phyloP scores from a whole-genome alignment of 192 early-diverging fungal genomes.

The Geranomyces variabilis region DNA sequence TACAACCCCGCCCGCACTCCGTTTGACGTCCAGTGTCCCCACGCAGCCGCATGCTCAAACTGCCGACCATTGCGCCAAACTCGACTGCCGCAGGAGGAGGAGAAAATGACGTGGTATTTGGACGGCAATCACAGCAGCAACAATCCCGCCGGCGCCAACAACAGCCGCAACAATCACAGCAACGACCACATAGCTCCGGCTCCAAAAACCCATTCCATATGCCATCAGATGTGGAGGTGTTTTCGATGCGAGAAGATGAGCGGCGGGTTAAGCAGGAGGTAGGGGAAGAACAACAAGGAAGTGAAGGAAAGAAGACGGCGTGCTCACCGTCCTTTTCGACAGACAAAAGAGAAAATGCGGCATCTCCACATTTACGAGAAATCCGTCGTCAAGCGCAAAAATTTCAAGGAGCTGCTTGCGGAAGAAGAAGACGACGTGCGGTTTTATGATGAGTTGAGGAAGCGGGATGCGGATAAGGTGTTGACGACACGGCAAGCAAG shows the following conservation, averaged over 20 bases:
- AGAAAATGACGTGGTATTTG: background rate
- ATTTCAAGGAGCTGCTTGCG: constrained; percentile 58
- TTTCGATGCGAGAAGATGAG: constrained; percentile 57
- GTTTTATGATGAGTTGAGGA: constrained; percentile 53
- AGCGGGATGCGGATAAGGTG: constrained; percentile 56
- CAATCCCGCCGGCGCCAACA: constrained; percentile 5
- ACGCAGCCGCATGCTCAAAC: constrained; percentile 53
- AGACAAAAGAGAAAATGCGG: constrained; percentile 53
- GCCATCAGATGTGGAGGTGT: constrained; percentile 60
- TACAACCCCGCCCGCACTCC: too few species aligned
- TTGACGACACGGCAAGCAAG: constrained; percentile 51
- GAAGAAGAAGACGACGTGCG: constrained; percentile 58
- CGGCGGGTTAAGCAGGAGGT: constrained; percentile 48
- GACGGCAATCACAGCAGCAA: background rate
- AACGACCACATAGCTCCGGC: background rate
- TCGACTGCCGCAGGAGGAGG: background rate
- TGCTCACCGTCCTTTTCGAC: background rate
- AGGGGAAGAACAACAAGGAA: background rate
- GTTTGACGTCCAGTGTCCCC: constrained; percentile 48
- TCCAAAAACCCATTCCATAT: constrained; percentile 57
- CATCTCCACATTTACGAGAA: constrained; percentile 55
- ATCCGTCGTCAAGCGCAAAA: constrained; percentile 48
- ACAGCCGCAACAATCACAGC: background rate
- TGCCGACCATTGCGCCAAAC: constrained; percentile 45
- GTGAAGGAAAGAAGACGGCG: background rate